Conservation (phyloP, 148 eudicot species). For the Cornus controversa region DNA sequence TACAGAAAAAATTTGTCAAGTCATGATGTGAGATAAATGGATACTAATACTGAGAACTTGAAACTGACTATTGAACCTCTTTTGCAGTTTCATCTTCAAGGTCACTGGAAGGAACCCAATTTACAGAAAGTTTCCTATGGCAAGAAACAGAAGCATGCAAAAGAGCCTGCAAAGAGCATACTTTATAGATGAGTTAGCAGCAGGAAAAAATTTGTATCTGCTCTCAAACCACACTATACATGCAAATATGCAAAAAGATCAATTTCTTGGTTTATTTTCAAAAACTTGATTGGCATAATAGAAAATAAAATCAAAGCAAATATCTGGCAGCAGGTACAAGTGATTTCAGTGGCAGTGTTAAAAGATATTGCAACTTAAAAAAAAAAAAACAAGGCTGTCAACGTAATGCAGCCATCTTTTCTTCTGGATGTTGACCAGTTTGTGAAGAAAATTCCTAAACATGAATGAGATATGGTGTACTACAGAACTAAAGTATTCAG, state of each 20-base stretch:
- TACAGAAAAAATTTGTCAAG: constrained; percentile 11
- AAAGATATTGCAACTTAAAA: too few species aligned
- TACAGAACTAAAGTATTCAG: too few species aligned
- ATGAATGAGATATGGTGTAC: too few species aligned
- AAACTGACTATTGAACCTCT: constrained; percentile 50
- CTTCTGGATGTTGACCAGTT: too few species aligned
- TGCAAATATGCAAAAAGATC: not conserved
- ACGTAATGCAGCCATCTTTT: too few species aligned
- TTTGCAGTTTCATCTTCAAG: constrained; percentile 77
- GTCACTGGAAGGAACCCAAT: constrained; percentile 92
- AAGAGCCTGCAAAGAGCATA: constrained; percentile 63
- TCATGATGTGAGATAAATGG: not conserved
- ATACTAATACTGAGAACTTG: not conserved
- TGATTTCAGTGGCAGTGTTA: too few species aligned
- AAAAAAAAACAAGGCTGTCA: too few species aligned
- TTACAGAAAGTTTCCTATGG: constrained; percentile 58
- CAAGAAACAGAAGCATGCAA: constrained; percentile 92
- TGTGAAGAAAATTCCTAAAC: too few species aligned
- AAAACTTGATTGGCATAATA: too few species aligned
- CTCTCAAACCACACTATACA: not conserved
- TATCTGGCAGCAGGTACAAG: too few species aligned
- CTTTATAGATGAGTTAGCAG: constrained; percentile 1
- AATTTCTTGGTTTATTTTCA: too few species aligned
- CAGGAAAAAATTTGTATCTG: not conserved
- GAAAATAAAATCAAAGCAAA: too few species aligned